phyloP scores from a whole-genome alignment of 768 basidiomycete genomes.

The Mycena venus region DNA sequence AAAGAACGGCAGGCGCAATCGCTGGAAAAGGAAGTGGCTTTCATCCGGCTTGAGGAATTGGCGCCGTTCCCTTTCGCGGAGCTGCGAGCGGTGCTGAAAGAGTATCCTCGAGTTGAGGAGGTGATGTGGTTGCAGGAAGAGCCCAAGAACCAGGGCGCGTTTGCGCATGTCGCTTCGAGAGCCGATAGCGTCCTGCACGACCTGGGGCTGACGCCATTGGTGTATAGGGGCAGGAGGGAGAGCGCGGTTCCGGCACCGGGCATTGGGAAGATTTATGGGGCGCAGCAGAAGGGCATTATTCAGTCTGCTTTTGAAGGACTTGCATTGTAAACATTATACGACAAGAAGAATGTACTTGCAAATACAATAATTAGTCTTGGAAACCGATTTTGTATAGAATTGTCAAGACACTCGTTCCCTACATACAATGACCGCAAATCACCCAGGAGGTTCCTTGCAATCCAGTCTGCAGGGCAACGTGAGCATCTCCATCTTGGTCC shows the following conservation, averaged over 20 bases:
- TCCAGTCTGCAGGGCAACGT: too few relatives aligned
- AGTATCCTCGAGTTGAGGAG: slow-evolving; percentile 59
- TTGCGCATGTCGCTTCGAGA: slow-evolving; percentile 72
- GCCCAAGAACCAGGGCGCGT: slow-evolving; percentile 89
- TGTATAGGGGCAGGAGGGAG: slow-evolving; percentile 77
- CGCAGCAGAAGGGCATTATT: slow-evolving; percentile 74
- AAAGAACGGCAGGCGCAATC: slow-evolving; percentile 72
- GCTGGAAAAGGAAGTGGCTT: slow-evolving; percentile 66
- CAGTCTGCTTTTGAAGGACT: slow-evolving; percentile 68
- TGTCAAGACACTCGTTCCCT: too few relatives aligned
- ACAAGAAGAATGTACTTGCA: too few relatives aligned
- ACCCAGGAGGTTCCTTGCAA: too few relatives aligned
- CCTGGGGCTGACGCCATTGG: slow-evolving; percentile 51
- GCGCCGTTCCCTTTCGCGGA: slow-evolving; percentile 86
- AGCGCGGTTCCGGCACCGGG: slow-evolving; percentile 86
- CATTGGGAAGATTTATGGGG: slow-evolving; percentile 74
- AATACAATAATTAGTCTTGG: too few relatives aligned
- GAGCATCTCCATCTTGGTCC: too few relatives aligned
- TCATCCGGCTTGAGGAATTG: slow-evolving; percentile 88
- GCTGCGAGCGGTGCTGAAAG: slow-evolving; percentile 59
- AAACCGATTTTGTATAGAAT: too few relatives aligned
- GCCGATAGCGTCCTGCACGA: slow-evolving; percentile 64
- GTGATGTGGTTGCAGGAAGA: slow-evolving; percentile 89
- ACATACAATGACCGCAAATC: too few relatives aligned
- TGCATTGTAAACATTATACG: too few relatives aligned